Evolutionary conservation across 192 early-diverging fungal species (phyloP).

Genomic region (Coemansia umbellata): DNA sequence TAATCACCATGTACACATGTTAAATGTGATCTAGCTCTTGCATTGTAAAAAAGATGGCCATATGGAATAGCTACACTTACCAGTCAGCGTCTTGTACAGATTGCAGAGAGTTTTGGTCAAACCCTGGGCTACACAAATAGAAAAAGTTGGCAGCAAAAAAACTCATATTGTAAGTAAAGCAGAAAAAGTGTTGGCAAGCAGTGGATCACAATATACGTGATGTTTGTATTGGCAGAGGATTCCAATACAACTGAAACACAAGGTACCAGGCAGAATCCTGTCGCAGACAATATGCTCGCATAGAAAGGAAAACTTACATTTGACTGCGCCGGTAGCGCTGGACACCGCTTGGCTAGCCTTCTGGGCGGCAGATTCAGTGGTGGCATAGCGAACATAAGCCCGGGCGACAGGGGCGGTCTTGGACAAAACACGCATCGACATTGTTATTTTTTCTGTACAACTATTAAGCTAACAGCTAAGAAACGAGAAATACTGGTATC

Average conservation of each 20-base stretch:
- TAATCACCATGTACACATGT: too few relatives aligned
- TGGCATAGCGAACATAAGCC: conserved; percentile 49
- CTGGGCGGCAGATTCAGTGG: conserved; percentile 44
- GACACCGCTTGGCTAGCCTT: conserved; percentile 39
- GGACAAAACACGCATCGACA: conserved; percentile 47
- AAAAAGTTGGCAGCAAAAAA: too few relatives aligned
- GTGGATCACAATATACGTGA: too few relatives aligned
- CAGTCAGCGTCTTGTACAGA: conserved; percentile 41
- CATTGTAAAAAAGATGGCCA: too few relatives aligned
- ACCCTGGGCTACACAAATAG: conserved; percentile 31
- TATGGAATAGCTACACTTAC: conserved; percentile 4
- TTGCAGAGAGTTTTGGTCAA: conserved; percentile 45
- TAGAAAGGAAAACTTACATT: conserved; percentile 32
- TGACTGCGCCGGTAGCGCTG: conserved; percentile 32
- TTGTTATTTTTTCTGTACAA: conserved; percentile 1
- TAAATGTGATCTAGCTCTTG: too few relatives aligned
- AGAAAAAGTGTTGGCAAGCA: too few relatives aligned
- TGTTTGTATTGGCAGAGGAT: too few relatives aligned
- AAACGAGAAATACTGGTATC: not conserved
- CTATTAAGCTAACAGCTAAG: too few relatives aligned
- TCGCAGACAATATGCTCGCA: not conserved
- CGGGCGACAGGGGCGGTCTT: conserved; percentile 41
- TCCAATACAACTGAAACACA: too few relatives aligned
- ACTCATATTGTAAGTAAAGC: too few relatives aligned
- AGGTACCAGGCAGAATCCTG: too few relatives aligned